Evolutionary conservation across 139 green algal genomes (phyloP).

Genomic region (Chlamydomonas asymmetrica): DNA sequence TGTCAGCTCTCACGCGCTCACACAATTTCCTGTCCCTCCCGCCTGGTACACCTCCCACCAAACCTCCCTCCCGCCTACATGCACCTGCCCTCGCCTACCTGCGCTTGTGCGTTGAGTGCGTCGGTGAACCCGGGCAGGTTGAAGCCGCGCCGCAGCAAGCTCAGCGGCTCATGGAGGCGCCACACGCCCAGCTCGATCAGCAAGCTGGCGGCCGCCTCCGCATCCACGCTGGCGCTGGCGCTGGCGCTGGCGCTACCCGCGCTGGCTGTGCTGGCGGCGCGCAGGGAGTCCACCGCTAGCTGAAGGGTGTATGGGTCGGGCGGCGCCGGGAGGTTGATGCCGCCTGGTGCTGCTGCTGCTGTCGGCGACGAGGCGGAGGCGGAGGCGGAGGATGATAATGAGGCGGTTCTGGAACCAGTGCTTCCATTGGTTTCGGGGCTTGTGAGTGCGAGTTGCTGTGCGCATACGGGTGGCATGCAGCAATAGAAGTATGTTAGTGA

Average conservation of each 20-base stretch:
- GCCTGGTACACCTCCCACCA: too few species aligned
- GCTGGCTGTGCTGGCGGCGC: background rate
- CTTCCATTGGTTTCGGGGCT: too few species aligned
- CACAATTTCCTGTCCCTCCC: too few species aligned
- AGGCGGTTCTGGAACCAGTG: background rate
- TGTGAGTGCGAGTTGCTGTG: too few species aligned
- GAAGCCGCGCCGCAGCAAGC: conserved; percentile 45
- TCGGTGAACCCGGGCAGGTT: too few species aligned
- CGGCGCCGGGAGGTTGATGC: background rate
- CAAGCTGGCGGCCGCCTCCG: conserved; percentile 37
- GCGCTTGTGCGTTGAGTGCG: too few species aligned
- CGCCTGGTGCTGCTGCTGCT: too few species aligned
- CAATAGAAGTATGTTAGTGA: background rate
- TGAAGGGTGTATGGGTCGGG: background rate
- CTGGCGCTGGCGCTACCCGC: background rate
- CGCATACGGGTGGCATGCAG: too few species aligned
- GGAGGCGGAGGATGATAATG: background rate
- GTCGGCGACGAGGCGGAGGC: too few species aligned
- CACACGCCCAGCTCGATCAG: conserved; percentile 59
- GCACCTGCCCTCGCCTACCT: background rate
- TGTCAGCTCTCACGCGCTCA: too few species aligned
- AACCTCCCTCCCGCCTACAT: background rate
- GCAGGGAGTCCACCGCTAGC: conserved; percentile 6
- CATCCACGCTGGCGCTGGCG: conserved; percentile 16
- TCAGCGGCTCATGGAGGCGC: conserved; percentile 60